Evolutionary conservation across 2,329 filamentous ascomycete genomes (phyloP), one percentile per base, ranked within the genome.

Genomic region (Cladosporium sp.): DNA sequence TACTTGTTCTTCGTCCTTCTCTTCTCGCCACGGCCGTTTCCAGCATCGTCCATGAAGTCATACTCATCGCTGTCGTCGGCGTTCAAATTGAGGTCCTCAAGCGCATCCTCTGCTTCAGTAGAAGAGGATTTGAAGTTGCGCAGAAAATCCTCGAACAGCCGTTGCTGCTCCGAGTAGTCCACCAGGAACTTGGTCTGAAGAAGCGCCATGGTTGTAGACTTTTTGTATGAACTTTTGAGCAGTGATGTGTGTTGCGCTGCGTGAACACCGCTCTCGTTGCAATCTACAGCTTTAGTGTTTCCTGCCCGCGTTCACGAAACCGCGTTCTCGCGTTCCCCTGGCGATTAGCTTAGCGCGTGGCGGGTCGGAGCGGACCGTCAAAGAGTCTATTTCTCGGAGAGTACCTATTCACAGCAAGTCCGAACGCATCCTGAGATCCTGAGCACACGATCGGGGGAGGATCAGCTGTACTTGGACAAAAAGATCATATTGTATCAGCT

Each of bases 21-120:
- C 43, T n/a, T 47, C 20, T 69, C 69, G 61, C 73, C 60, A 37
- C 57, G 57, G 39, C 70, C 68, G 61, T 79, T 78, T 39, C 80
- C 79, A 55, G 85, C 84, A 63, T 90, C 87, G 72, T 96, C 90
- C 86, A 96, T 91, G 71, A 95, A 90, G 69, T 97, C 92, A 73
- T 96, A 90, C 69, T 96, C 91, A 69, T 96, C 92, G 74, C 88
- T 92, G 66, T 88, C 89, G 75, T 95, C 88, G 70, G 91, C 92
- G 73, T 92, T 88, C 64, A 99, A 89, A 70, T 89, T 89, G 68
- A 99, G 85, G 65, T 88, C 86, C 66, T 90, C 86, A 50, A 99
- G 83, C 45, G 92, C 92, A 72, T 92, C 88, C 39, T 90, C 86
- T 65, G 95, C 86, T 60, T 88, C 80, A 15, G 80, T 76, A 60